Percentiles rank a stretch among this genome's conserved stretches.
Evolutionary conservation across 345 rosid species (phyloP).

Genomic region (Melaleuca alternifolia): DNA sequence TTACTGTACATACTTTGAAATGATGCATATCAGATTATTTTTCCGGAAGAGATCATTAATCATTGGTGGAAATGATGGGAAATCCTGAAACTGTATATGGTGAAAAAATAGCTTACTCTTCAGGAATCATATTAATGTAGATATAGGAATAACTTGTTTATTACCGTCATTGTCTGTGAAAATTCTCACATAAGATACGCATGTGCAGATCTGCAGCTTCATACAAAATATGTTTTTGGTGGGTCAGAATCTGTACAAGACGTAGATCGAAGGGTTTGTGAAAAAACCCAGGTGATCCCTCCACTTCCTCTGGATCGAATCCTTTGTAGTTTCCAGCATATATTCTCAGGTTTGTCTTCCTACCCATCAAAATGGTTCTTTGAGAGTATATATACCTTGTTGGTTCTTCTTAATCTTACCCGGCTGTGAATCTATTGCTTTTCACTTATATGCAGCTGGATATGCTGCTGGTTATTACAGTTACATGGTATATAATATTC

Average conservation of each 20-base stretch:
- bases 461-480: constrained; percentile 95
- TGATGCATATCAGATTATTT: neutral
- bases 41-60: neutral
- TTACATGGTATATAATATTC: constrained; percentile 49
- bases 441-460: constrained; percentile 32
- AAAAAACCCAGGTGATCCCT: constrained; percentile 56
- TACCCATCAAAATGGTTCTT: neutral
- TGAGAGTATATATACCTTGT: neutral
- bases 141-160: neutral
- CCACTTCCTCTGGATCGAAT: constrained; percentile 70
- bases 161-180: neutral
- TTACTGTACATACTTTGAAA: neutral
- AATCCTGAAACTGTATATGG: neutral
- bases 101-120: neutral
- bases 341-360: constrained; percentile 56
- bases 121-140: neutral
- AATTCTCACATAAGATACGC: constrained; percentile 56
- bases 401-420: neutral
- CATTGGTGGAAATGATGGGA: neutral
- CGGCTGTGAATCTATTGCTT: neutral
- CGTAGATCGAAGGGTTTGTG: constrained; percentile 61
- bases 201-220: constrained; percentile 65
- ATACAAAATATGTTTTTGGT: constrained; percentile 49
- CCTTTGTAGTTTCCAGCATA: constrained; percentile 76
- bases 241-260: constrained; percentile 65